These are phyloP conservation scores for Leptomonas seymouri DNA, from an alignment of 208 protist species.

Conservation along the genomic window DNA sequence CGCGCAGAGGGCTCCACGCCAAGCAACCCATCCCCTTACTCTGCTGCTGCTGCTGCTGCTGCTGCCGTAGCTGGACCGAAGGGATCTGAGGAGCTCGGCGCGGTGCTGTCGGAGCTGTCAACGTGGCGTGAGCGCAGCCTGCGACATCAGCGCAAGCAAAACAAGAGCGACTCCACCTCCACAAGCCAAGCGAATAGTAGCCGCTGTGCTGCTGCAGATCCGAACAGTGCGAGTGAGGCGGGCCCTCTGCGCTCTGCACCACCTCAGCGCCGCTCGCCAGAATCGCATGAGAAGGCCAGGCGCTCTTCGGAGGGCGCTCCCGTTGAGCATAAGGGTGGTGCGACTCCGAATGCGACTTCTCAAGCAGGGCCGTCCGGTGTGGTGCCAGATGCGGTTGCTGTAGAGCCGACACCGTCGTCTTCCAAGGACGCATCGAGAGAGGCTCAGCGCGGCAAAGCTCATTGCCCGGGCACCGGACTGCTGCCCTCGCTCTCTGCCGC, in stretches of 20 bases:
- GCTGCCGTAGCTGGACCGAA: not conserved
- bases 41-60: conserved; percentile 9
- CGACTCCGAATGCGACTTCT: too few relatives aligned
- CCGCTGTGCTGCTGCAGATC: not conserved
- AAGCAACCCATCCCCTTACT: not conserved
- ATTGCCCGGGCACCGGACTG: too few relatives aligned
- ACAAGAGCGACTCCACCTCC: not conserved
- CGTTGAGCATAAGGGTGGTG: too few relatives aligned
- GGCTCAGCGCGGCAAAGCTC: too few relatives aligned
- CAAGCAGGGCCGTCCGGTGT: too few relatives aligned
- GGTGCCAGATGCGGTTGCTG: too few relatives aligned
- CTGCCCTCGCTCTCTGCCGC: too few relatives aligned
- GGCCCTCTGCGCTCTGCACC: not conserved
- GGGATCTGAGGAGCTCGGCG: conserved; percentile 12
- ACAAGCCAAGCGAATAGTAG: not conserved
- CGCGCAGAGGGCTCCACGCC: not conserved
- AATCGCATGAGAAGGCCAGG: too few relatives aligned
- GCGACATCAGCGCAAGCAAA: conserved; percentile 12
- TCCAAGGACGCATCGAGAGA: too few relatives aligned
- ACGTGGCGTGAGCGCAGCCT: conserved; percentile 34
- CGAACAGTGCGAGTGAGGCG: not conserved
- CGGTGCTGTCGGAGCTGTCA: conserved; percentile 31
- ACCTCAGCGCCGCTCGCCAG: not conserved
- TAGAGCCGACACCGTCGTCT: too few relatives aligned
- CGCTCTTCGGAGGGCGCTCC: too few relatives aligned